Evolutionary conservation across 192 early-diverging fungal genomes (phyloP), one percentile per base, ranked within the genome.

Genomic region (Coemansia sp.): DNA sequence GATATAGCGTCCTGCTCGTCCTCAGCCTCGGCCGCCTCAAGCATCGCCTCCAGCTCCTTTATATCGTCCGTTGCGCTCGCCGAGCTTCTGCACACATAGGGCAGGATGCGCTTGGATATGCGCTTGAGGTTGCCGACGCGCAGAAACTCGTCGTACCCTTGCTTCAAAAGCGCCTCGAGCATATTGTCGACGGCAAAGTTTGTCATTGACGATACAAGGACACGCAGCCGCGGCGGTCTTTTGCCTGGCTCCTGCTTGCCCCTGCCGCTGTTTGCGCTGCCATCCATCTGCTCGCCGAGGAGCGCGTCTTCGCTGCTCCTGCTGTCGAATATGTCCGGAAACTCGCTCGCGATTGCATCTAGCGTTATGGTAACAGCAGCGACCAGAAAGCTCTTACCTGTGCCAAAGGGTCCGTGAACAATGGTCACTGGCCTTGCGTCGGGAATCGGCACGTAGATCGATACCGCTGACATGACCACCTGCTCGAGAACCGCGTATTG

Each of bases 121-220:
- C 87, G 86, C 63, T 88, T 87, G 27, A 90, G 36, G 52, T 84
- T 91, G 20, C 89, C 88, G 19, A 91, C 83, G 2, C 90, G 82
- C 36, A 89, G 67, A 71, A 91, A 91, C 39, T 81, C 64, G 42
- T 84, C 83, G 45, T 84, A 91, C 3, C 83, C 87, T 1, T 88
- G 81, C 50, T 84, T 80, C 11, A 89, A 47, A 24, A 91, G 66
- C 6, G 83, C 86, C 61, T 72, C 34, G 18, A 91, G 70, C 64
- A 91, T 88, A 53, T 87, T 84, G 66, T 91, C 90, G 8, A 91
- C 90, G 9, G 90, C 90, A 24, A 90, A 86, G 63, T 91, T 91
- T 62, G 89, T 91, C 83, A 89, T 88, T 7, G 87, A 91, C 2
- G 86, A 65, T 3, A 91, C 69, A 27, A 91, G 55, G 13, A 89